Evolutionary conservation across 2,329 filamentous ascomycete genomes (phyloP).

Genomic region (Cercospora beticola): DNA sequence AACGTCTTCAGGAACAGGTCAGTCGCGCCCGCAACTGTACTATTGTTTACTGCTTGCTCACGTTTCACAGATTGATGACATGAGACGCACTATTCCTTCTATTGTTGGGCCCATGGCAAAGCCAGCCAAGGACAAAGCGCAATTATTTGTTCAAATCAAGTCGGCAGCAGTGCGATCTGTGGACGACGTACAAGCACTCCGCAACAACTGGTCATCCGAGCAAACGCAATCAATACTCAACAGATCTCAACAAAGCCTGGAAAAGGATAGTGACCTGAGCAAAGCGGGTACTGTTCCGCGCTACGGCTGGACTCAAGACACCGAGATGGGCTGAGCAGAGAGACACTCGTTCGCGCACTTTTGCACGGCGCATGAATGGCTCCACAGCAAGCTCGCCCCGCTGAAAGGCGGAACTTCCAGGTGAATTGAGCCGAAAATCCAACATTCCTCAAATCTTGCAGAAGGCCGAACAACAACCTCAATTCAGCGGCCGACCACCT

Average conservation of each 20-base stretch:
- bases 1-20: slow-evolving; percentile 47
- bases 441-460: not conserved
- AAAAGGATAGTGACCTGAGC: slow-evolving; percentile 40
- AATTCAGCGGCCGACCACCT: slow-evolving; percentile 29
- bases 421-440: too few species aligned
- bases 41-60: not conserved
- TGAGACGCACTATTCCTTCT: slow-evolving; percentile 46
- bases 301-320: slow-evolving; percentile 43
- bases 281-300: slow-evolving; percentile 36
- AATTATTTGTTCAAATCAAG: slow-evolving; percentile 42
- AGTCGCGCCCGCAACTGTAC: not conserved
- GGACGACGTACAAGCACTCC: slow-evolving; percentile 41
- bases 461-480: not conserved
- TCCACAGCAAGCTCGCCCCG: not conserved
- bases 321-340: not conserved
- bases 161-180: slow-evolving; percentile 40
- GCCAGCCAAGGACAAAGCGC: slow-evolving; percentile 31
- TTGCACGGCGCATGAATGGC: not conserved
- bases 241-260: slow-evolving; percentile 37
- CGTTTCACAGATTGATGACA: slow-evolving; percentile 42
- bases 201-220: slow-evolving; percentile 40
- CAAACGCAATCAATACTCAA: slow-evolving; percentile 42
- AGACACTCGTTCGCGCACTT: not conserved
- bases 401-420: not conserved
- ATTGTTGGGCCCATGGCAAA: slow-evolving; percentile 43